phyloP scores from a whole-genome alignment of 306 rosid species.

The Dryas octopetala region DNA sequence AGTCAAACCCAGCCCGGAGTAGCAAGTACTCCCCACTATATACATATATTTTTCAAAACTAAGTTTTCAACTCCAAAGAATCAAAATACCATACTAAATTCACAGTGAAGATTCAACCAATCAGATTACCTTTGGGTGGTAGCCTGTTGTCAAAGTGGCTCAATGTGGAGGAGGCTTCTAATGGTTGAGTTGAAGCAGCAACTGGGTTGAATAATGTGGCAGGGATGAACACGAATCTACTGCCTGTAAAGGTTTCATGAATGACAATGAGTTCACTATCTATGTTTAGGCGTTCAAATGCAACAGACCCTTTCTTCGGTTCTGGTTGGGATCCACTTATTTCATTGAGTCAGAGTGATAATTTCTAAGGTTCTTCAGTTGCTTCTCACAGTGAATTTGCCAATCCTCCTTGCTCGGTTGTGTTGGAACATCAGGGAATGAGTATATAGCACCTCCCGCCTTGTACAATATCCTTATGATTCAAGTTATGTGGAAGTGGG shows the following conservation, averaged over 20 bases:
- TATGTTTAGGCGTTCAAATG: slow-evolving; percentile 58
- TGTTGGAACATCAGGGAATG: slow-evolving; percentile 64
- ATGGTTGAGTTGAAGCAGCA: no score
- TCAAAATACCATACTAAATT: no score
- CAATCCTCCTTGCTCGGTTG: slow-evolving; percentile 53
- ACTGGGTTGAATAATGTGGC: no score
- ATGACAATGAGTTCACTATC: slow-evolving; percentile 56
- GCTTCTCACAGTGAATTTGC: slow-evolving; percentile 60
- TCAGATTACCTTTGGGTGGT: no score
- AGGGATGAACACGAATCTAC: no score
- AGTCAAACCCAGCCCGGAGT: no score
- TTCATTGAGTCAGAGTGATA: slow-evolving; percentile 67
- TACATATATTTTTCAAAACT: no score
- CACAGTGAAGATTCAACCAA: no score
- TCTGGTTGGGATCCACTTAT: slow-evolving; percentile 91
- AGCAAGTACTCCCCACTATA: no score
- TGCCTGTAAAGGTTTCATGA: slow-evolving; percentile 51
- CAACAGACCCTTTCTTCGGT: slow-evolving; percentile 55
- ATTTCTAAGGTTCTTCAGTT: slow-evolving; percentile 69
- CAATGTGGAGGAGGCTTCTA: no score
- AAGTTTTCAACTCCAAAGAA: no score
- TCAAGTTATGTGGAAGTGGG: slow-evolving; percentile 71
- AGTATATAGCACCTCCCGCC: slow-evolving; percentile 48
- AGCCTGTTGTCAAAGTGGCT: no score
- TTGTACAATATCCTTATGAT: slow-evolving; percentile 71